Base-by-base conservation (phyloP, 176 grass and related monocot genomes). In the Oryza longistaminata region DNA sequence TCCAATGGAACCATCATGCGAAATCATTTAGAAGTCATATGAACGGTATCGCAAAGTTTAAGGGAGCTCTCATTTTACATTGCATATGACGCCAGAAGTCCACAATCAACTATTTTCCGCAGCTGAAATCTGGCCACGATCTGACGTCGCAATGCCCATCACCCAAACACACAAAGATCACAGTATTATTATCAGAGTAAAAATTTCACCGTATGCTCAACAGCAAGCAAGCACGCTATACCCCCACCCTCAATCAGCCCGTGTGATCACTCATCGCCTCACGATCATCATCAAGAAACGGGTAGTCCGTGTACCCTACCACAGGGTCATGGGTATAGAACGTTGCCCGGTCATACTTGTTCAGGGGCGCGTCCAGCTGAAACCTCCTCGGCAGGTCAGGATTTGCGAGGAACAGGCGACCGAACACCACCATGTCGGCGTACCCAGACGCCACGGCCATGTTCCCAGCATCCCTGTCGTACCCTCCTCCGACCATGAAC, bases 391-490 rank as follows among this genome's bases (percentile, higher is more conserved):
- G 88, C 33, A 91, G 76, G 44, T 91, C 92, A 66, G 88, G 89
- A 40, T 91, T 94, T 10, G 89, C 89, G 87, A 91, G 84, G 79
- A 94, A 94, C 48, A 79, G 73, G 16, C 90, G 87, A 13, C 89
- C 89, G n/a, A 85, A 94, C 0, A 65, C 80, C 0, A 91, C 89
- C 75, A 94, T 65, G 65, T 91, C 86, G 1, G 86, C 62, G 22
- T 94, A 89, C 2, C 89, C 89, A 17, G 74, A 80, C 8, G n/a
- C 34, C 69, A 94, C 71, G 26, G 53, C 89, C 69, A 21, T 85
- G 49, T 87, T 87, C 11, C 89, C 92, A 29, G 81, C 82, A 71
- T 89, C 92, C 70, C 76, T 89, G 75, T 61, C 71, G 15, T 94
- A 94, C 53, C 92, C 89, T 68, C 89, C 86, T 1, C 34, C 87